A percentile compares a stretch with the other conserved stretches of the same genome.
Evolutionary conservation across 257 asterid species (phyloP).

Genomic region (Solanum rostratum): DNA sequence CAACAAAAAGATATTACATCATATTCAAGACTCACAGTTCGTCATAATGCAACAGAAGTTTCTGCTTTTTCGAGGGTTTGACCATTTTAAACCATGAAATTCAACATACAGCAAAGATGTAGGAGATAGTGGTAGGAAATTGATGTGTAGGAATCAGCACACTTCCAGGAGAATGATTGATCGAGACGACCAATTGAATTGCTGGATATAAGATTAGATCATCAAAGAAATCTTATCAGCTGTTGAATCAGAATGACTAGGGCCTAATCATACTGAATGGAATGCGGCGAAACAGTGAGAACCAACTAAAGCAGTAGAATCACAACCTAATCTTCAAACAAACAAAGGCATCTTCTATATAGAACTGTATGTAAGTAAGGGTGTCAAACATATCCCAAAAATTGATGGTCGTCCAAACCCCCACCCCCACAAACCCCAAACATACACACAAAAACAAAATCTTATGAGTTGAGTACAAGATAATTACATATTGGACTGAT

Average conservation of each 20-base stretch:
- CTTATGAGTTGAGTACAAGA: neutral
- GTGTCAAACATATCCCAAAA: neutral
- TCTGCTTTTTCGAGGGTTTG: neutral
- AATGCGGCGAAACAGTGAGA: neutral
- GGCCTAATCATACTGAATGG: neutral
- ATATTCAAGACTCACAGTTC: neutral
- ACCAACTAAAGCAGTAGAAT: neutral
- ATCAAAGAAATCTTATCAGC: neutral
- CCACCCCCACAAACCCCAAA: neutral
- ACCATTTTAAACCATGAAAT: slow-evolving; percentile 5
- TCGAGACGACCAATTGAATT: neutral
- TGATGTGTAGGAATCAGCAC: neutral
- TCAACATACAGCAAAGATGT: neutral
- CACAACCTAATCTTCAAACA: neutral
- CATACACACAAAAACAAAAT: neutral
- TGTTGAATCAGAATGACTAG: neutral
- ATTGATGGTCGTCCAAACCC: neutral
- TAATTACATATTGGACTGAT: neutral
- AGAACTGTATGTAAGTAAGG: neutral
- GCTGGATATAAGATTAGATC: neutral
- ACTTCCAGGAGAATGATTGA: neutral
- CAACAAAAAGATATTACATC: neutral
- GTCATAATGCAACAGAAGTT: neutral
- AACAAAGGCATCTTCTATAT: neutral
- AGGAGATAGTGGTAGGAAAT: neutral